These are phyloP conservation scores for Prunus salicina DNA, from an alignment of 306 rosid genomes.

Conservation along the genomic window DNA sequence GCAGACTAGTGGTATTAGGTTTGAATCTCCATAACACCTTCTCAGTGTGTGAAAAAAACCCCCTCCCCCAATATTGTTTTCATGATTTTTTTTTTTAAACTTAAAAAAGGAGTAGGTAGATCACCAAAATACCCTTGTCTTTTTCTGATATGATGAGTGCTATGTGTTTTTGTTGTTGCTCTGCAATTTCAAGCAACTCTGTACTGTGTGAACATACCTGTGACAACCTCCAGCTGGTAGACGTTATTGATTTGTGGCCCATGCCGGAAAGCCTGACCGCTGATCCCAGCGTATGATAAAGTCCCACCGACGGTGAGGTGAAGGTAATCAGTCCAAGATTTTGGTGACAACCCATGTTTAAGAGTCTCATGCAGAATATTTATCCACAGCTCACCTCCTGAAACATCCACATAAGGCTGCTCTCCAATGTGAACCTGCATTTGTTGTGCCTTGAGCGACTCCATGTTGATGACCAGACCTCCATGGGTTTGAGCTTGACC, in stretches of 20 bases:
- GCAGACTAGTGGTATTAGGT: no score
- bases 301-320: conserved; percentile 95
- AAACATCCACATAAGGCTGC: conserved; percentile 74
- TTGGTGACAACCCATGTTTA: conserved; percentile 79
- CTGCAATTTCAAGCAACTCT: background rate
- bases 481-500: conserved; percentile 81
- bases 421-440: conserved; percentile 52
- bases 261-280: conserved; percentile 92
- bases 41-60: no score
- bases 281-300: conserved; percentile 88
- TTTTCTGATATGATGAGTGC: background rate
- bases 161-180: background rate
- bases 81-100: no score
- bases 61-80: no score
- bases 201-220: conserved; percentile 51
- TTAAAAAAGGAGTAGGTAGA: background rate
- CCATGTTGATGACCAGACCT: conserved; percentile 83
- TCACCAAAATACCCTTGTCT: background rate
- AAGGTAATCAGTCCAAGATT: conserved; percentile 98
- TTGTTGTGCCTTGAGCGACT: conserved; percentile 48
- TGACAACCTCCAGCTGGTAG: conserved; percentile 78
- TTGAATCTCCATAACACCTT: no score
- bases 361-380: conserved; percentile 82
- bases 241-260: conserved; percentile 93
- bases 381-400: conserved; percentile 95